Evolutionary conservation across 2,329 filamentous ascomycete genomes (phyloP), one percentile per base, ranked within the genome.

Genomic region (Madurella fahalii): DNA sequence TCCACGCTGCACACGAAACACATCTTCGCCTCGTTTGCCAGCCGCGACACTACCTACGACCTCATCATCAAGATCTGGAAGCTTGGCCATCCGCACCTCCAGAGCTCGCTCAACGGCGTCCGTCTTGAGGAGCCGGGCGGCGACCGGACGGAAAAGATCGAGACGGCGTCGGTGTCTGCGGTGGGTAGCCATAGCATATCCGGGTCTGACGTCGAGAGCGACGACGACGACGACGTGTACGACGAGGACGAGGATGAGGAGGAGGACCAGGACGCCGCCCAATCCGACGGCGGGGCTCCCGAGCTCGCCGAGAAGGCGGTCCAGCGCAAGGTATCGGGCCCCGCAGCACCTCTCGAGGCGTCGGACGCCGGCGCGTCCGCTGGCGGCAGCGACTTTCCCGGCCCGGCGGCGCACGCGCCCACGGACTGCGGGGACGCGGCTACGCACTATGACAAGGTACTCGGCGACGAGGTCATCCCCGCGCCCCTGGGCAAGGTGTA

Each of bases 11-110:
- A 99, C 68, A 91, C 94, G 42, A 91, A 94, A 61, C 94, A 99
- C 66, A 85, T 95, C 1, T 99, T 99, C 72, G 92, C 94, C 52
- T 96, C 92, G 72, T 90, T 99, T 61, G 86, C 96, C 5, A 94
- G 90, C 65, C 82, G 94, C 68, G 94, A 99, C 71, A 90, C 92
- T 2, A 97, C 95, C 0, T 99, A 97, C 67, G 95, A 99, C 68
- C 76, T 99, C 44, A 92, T 99, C 67, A 88, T 99, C 61, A 95
- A 95, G 56, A 97, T 99, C 55, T 99, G 94, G 94, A 96, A 96
- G 70, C 87, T 96, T 31, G 94, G 90, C 15, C 94, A 99, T 68
- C 93, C 94, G 2, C 90, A 90, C 52, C 74, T 99, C 31, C 90
- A 90, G 69, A 96, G 91, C 68, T 95, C 90, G 4, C 76, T 96